These are phyloP conservation scores for Biscogniauxia sp. DNA, from an alignment of 2,329 filamentous ascomycete genomes.

Conservation along the genomic window DNA sequence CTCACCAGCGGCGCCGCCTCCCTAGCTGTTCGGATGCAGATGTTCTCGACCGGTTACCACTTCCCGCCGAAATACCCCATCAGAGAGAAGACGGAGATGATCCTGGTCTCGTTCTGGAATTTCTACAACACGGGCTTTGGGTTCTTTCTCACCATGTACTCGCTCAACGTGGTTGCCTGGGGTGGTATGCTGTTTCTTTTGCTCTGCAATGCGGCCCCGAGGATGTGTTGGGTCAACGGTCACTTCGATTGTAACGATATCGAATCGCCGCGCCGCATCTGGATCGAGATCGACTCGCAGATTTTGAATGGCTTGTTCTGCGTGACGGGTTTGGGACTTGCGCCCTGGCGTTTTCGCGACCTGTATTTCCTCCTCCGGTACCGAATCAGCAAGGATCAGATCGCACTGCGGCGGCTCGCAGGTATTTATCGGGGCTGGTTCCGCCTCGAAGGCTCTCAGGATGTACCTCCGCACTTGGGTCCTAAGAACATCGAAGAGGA, in stretches of 20 bases:
- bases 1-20: slow-evolving; percentile 34
- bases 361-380: slow-evolving; percentile 70
- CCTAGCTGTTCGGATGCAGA: slow-evolving; percentile 18
- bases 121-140: slow-evolving; percentile 75
- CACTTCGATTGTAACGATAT: slow-evolving; percentile 62
- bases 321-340: slow-evolving; percentile 79
- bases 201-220: slow-evolving; percentile 70
- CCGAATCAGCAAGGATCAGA: slow-evolving; percentile 50
- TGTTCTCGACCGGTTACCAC: slow-evolving; percentile 63
- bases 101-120: slow-evolving; percentile 62
- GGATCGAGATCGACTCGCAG: slow-evolving; percentile 84
- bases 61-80: slow-evolving; percentile 61
- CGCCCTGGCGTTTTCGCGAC: slow-evolving; percentile 82
- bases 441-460: slow-evolving; percentile 64
- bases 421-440: slow-evolving; percentile 77
- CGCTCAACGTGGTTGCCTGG: slow-evolving; percentile 82
- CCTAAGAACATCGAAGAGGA: slow-evolving; percentile 49
- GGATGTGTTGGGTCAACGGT: slow-evolving; percentile 63
- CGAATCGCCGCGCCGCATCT: slow-evolving; percentile 72
- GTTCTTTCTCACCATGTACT: slow-evolving; percentile 75
- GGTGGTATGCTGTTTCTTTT: slow-evolving; percentile 88
- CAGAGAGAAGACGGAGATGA: slow-evolving; percentile 57
- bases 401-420: slow-evolving; percentile 65
- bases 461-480: slow-evolving; percentile 52
- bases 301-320: slow-evolving; percentile 84